These are phyloP conservation scores for Cercospora zeina DNA, from an alignment of 2,329 filamentous ascomycete species.

Conservation along the genomic window DNA sequence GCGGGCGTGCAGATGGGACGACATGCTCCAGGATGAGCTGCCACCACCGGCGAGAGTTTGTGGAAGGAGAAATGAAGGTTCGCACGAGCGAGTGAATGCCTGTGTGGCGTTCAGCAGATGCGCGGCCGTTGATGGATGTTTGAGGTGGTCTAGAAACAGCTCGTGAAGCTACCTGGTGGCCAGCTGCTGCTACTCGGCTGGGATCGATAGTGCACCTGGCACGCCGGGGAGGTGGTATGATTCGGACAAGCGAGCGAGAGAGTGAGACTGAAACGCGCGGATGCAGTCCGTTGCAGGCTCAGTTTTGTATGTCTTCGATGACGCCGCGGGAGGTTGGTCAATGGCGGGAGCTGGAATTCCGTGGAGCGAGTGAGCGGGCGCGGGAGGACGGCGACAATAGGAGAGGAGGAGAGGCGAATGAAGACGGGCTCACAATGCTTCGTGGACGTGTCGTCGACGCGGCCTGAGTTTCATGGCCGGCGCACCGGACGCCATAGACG, in stretches of 20 bases:
- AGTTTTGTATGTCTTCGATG: conserved; percentile 2
- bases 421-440: neutral
- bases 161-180: neutral
- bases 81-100: conserved; percentile 9
- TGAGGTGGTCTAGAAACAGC: conserved; percentile 1
- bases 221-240: neutral
- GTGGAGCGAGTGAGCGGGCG: neutral
- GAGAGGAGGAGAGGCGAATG: neutral
- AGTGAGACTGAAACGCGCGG: conserved; percentile 4
- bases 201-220: conserved; percentile 1
- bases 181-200: neutral
- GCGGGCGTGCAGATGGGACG: conserved; percentile 25
- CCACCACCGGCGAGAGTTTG: neutral
- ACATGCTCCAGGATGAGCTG: conserved; percentile 21
- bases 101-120: neutral
- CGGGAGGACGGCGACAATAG: neutral
- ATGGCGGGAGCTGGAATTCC: conserved; percentile 9
- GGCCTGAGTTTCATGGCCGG: conserved; percentile 6
- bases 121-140: neutral
- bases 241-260: conserved; percentile 1
- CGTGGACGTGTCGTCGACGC: conserved; percentile 5
- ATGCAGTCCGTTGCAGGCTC: neutral
- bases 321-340: neutral
- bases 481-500: neutral
- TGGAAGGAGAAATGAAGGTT: neutral